Evolutionary conservation across 176 grass and related monocot species (phyloP).

Genomic region (Bothriochloa decipiens): DNA sequence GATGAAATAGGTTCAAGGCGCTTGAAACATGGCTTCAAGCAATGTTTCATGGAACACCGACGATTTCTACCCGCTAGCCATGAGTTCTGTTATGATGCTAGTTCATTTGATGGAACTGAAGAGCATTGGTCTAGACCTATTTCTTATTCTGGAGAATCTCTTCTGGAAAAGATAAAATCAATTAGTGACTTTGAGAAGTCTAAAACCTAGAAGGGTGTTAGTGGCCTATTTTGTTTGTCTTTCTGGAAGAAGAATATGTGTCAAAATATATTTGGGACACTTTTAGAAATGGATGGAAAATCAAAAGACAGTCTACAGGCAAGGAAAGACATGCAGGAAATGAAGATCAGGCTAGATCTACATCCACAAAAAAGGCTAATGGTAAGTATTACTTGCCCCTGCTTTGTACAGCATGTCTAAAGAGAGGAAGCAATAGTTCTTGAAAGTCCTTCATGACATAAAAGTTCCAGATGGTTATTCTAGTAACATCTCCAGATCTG

Average conservation of each 20-base stretch:
- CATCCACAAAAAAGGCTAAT: slow-evolving; percentile 17
- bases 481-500: slow-evolving; percentile 10
- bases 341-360: neutral
- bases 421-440: neutral
- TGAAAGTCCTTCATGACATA: neutral
- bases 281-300: neutral
- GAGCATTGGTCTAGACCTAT: neutral
- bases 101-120: slow-evolving; percentile 20
- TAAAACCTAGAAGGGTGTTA: slow-evolving; percentile 2
- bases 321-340: neutral
- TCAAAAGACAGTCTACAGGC: slow-evolving; percentile 8
- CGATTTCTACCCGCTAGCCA: neutral
- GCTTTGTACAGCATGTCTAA: slow-evolving; percentile 11
- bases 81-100: neutral
- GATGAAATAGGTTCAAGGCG: slow-evolving; percentile 14
- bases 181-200: neutral
- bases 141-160: neutral
- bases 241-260: slow-evolving; percentile 14
- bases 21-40: neutral
- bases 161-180: slow-evolving; percentile 22
- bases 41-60: neutral
- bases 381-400: slow-evolving; percentile 12
- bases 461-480: slow-evolving; percentile 17
- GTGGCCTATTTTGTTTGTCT: neutral
- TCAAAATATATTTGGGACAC: slow-evolving; percentile 15